Evolutionary conservation across 148 eudicot genomes (phyloP).

Genomic region (Heliosperma pusillum): DNA sequence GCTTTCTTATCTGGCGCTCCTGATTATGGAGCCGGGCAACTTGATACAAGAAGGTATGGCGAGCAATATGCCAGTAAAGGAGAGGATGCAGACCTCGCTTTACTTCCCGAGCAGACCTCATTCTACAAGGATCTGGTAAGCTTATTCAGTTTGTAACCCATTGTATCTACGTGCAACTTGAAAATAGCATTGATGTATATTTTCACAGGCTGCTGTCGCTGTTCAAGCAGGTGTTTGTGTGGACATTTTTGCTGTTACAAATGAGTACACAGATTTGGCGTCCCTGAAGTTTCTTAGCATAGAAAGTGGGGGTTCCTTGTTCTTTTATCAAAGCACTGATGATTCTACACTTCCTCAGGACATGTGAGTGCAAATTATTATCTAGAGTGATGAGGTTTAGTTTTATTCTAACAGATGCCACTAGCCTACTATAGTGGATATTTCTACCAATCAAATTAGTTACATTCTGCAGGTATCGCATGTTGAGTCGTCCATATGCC

Average conservation of each 20-base stretch:
- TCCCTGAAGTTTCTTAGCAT: conserved; percentile 90
- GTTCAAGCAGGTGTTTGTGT: conserved; percentile 99
- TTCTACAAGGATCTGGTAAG: conserved; percentile 91
- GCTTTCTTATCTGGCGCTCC: conserved; percentile 98
- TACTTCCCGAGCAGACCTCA: conserved; percentile 98
- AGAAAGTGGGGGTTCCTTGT: conserved; percentile 94
- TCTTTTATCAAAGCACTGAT: conserved; percentile 80
- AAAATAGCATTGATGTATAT: conserved; percentile 37
- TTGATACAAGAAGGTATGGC: conserved; percentile 92
- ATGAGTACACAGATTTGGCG: conserved; percentile 96
- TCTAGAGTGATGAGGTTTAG: not conserved
- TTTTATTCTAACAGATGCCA: conserved; percentile 8
- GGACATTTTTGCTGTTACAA: conserved; percentile 93
- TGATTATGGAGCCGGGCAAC: conserved; percentile 93
- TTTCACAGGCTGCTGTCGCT: conserved; percentile 94
- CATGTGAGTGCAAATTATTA: conserved; percentile 59
- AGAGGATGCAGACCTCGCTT: conserved; percentile 98
- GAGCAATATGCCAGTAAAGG: conserved; percentile 99
- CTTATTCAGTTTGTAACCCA: conserved; percentile 16
- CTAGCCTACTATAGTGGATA: not conserved
- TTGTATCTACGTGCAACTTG: not conserved
- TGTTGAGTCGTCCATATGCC: conserved; percentile 95
- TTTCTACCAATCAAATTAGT: not conserved
- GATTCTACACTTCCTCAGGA: conserved; percentile 99
- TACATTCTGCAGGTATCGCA: conserved; percentile 66